Evolutionary conservation across 1,139 yeast species (phyloP).

Genomic region (Lipomyces yarrowii): DNA sequence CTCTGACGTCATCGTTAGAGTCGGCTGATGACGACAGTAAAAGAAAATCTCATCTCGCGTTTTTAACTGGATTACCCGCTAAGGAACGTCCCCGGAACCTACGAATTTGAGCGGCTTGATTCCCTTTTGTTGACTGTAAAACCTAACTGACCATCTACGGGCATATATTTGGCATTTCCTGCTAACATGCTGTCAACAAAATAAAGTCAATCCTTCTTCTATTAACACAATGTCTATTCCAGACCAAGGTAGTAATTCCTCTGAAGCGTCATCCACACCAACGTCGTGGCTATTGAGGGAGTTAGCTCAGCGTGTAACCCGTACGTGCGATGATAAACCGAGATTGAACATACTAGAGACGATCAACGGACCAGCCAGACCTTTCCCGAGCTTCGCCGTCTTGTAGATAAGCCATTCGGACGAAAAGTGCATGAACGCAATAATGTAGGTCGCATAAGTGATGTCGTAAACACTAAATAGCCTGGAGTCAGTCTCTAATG

Average conservation of each 20-base stretch:
- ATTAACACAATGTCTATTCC: background rate
- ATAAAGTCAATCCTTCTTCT: background rate
- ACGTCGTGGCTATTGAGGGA: constrained; percentile 25
- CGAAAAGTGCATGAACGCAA: constrained; percentile 83
- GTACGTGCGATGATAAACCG: background rate
- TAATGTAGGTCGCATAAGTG: constrained; percentile 70
- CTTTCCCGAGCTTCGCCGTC: constrained; percentile 84
- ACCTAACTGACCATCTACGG: too few species aligned
- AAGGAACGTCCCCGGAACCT: too few species aligned
- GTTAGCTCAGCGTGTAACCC: background rate
- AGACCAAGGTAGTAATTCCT: constrained; percentile 43
- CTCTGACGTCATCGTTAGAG: background rate
- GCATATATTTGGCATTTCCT: background rate
- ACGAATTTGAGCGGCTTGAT: too few species aligned
- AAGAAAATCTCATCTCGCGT: too few species aligned
- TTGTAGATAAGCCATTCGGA: constrained; percentile 79
- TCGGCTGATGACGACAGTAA: background rate
- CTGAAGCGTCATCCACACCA: constrained; percentile 53
- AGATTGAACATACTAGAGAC: constrained; percentile 46
- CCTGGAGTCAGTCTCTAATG: background rate
- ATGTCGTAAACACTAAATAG: constrained; percentile 59
- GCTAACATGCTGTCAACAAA: background rate
- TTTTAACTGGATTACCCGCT: too few species aligned
- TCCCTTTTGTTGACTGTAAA: background rate
- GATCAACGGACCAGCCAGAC: constrained; percentile 83